phyloP scores from a whole-genome alignment of 805 yeast species.

The Monosporozyma unispora region DNA sequence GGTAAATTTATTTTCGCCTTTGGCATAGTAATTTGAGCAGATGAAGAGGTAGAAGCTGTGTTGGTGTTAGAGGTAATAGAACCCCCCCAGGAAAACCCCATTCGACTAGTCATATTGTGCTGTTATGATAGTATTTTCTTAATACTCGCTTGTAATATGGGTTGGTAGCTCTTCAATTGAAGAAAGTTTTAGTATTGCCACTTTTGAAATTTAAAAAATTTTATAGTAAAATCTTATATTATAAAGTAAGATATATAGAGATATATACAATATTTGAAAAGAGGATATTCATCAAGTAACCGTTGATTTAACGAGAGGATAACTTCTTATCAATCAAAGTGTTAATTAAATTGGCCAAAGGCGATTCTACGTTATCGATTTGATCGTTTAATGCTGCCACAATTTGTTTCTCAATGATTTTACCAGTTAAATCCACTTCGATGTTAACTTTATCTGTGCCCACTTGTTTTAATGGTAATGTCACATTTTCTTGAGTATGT shows the following conservation, averaged over 20 bases:
- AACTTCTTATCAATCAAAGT: not conserved
- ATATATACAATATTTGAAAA: no score
- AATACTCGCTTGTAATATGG: no score
- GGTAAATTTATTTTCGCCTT: not conserved
- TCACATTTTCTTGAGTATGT: conserved; percentile 78
- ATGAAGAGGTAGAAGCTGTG: not conserved
- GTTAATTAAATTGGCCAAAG: conserved; percentile 31
- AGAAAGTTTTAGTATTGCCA: not conserved
- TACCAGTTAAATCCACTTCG: conserved; percentile 93
- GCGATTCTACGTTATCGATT: conserved; percentile 39
- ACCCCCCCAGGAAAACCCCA: conserved; percentile 12
- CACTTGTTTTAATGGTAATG: conserved; percentile 52
- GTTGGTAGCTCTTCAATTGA: no score
- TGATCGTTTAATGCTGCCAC: conserved; percentile 46
- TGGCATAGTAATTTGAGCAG: not conserved
- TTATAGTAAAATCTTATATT: no score
- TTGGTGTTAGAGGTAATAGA: not conserved
- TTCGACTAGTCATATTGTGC: not conserved
- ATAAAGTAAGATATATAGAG: not conserved
- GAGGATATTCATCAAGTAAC: no score
- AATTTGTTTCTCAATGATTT: conserved; percentile 82
- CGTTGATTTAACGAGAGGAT: not conserved
- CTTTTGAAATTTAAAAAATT: not conserved
- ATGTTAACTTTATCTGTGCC: conserved; percentile 64
- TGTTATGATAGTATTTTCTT: not conserved